Evolutionary conservation across 164 flowering plant species (phyloP).

Genomic region (Chimonanthus praecox): DNA sequence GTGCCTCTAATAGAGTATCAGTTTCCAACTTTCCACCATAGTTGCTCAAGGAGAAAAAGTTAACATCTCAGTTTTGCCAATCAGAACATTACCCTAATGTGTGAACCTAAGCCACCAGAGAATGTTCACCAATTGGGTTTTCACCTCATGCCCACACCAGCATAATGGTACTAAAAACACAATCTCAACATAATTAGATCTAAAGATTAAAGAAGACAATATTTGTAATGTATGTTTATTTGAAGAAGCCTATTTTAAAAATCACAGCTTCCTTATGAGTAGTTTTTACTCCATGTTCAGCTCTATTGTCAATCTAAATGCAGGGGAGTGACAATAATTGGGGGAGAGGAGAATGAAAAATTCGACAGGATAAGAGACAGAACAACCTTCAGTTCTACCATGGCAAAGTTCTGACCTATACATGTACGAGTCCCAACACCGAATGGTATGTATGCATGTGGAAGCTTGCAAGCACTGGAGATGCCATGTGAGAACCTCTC

Average conservation of each 20-base stretch:
- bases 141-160: no score
- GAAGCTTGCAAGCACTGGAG: conserved; percentile 31
- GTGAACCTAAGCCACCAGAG: no score
- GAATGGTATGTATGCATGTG: conserved; percentile 33
- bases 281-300: conserved; percentile 20
- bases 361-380: conserved; percentile 27
- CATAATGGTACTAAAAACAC: no score
- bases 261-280: conserved; percentile 3
- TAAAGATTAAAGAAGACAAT: no score
- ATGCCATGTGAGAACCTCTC: conserved; percentile 29
- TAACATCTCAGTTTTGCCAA: no score
- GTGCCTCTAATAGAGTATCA: no score
- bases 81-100: no score
- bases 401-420: conserved; percentile 38
- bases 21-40: no score
- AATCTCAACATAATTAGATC: no score
- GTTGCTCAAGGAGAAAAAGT: no score
- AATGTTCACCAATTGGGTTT: no score
- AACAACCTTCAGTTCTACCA: conserved; percentile 29
- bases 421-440: conserved; percentile 26
- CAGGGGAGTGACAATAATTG: conserved; percentile 28
- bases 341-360: conserved; percentile 21
- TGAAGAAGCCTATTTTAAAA: not conserved
- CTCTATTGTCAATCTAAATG: conserved; percentile 14
- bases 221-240: no score